Base-by-base conservation (phyloP, 2,329 filamentous ascomycete genomes). In the Ceratocystiopsis minuta region DNA sequence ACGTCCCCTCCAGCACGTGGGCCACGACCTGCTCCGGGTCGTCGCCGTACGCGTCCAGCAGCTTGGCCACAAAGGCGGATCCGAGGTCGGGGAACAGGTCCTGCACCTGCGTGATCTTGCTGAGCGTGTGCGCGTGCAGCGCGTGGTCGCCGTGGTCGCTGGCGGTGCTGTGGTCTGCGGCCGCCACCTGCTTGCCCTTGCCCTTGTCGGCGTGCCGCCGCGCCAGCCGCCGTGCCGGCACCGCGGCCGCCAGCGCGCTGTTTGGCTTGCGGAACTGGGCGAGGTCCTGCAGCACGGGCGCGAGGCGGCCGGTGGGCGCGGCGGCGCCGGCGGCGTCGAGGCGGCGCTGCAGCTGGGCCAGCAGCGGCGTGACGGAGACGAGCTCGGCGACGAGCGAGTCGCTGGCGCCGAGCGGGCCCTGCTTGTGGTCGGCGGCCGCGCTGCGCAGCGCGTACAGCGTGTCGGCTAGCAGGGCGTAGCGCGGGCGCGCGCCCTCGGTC, bases 71-170 rank as follows among this genome's bases (percentile, higher is more conserved):
- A 54, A 94, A 96, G 0, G 71, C 82, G 4, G 82, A 78, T 6
- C 87, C 86, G 11, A 96, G 65, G 47, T 93, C 75, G 0, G 88
- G 85, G 53, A 96, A 95, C 0, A 96, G 66, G 54, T 98, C 88
- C 54, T 94, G 86, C n/a, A 98, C 70, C 56, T 92, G 84, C 0
- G 80, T 80, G 40, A 96, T 75, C 39, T 88, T 73, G 51, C 80
- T 87, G 73, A 92, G 80, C 36, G 69, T 77, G 57, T 94, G 85
- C 17, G 88, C 63, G 53, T 90, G 83, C 32, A 87, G 63, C n/a
- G n/a, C n/a, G n/a, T n/a, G n/a, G n/a, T n/a, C n/a, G n/a, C n/a
- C n/a, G 20, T 4, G 20, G 20, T 20, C 4, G 20, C 4, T 20
- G 20, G 4, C 20, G 20, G 20, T 20, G 20, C 7, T 7, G 4